Evolutionary conservation across 805 yeast genomes (phyloP), one percentile per base, ranked within the genome.

Genomic region (Kodamaea laetipori): DNA sequence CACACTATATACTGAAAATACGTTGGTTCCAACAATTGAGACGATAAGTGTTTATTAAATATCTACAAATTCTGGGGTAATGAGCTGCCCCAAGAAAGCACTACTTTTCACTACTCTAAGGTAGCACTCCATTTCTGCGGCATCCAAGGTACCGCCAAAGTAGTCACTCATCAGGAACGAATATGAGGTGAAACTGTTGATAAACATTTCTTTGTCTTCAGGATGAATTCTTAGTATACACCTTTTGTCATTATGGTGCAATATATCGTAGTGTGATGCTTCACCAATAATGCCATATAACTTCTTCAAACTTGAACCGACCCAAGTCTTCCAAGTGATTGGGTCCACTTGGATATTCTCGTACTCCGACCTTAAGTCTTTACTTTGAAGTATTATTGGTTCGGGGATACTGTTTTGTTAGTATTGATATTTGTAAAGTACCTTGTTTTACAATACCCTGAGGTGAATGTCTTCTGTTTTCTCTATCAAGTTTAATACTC

Each of bases 161-260:
- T 31, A 26, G 21, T 37, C 39, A 24, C 51, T 56, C 30, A 69
- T 48, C 9, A 56, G 56, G 48, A 66, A 67, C 15, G 65, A 57
- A 49, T 57, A 61, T 10, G 63, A 51, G 25, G 60, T 44, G 8
- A 70, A 56, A 42, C 71, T 63, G 43, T 58, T 66, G 12, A 48
- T 37, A 43, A 69, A 67, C 35, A 47, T 50, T 9, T 57, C 59
- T 38, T 43, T 46, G 45, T 71, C 75, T 13, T 57, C 60, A 1
- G 41, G 33, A 40, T 63, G 59, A 19, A 66, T 52, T 45, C 66
- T 54, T n/a, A 70, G 39, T 7, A 61, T 43, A 41, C 58, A 44
- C 8, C 21, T 9, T 18, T 40, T 44, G 3, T 37, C 40, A 10
- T 19, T 28, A 32, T 31, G 33, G 18, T 51, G 55, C 21, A 54